These are phyloP conservation scores for Apiospora kogelbergensis DNA, from an alignment of 2,329 filamentous ascomycete genomes.

Conservation along the genomic window DNA sequence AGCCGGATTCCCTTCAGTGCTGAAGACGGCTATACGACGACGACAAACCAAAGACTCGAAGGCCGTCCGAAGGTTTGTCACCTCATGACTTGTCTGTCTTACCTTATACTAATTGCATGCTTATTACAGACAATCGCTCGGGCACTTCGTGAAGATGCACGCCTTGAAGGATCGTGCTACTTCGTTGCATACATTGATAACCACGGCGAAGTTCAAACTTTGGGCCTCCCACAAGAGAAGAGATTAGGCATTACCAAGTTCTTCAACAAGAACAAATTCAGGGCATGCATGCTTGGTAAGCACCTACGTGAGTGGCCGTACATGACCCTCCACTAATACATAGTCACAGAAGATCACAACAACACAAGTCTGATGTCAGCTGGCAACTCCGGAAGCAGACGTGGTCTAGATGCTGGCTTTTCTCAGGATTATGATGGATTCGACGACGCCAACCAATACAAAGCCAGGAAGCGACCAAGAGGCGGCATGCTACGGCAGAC, in stretches of 20 bases:
- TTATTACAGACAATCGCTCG: conserved; percentile 46
- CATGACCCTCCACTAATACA: not conserved
- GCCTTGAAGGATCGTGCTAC: conserved; percentile 50
- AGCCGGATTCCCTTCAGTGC: conserved; percentile 3
- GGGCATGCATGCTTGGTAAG: not conserved
- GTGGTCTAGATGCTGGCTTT: not conserved
- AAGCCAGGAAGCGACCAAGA: conserved; percentile 38
- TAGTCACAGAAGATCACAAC: not conserved
- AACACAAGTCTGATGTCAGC: conserved; percentile 16
- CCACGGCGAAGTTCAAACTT: conserved; percentile 36
- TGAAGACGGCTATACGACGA: not conserved
- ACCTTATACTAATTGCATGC: not conserved
- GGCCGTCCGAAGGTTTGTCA: not conserved
- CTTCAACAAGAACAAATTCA: conserved; percentile 45
- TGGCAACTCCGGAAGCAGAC: conserved; percentile 15
- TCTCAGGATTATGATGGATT: conserved; percentile 19
- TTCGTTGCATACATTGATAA: conserved; percentile 43
- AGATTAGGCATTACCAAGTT: conserved; percentile 39
- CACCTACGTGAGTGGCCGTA: too few relatives aligned
- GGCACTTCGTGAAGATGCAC: conserved; percentile 51
- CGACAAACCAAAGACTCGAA: not conserved
- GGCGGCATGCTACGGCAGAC: conserved; percentile 33
- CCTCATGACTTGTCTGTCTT: not conserved
- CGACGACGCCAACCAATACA: conserved; percentile 30
- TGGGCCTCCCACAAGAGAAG: conserved; percentile 32